phyloP scores from a whole-genome alignment of 176 grass and related monocot species.

The Chloris gayana region DNA sequence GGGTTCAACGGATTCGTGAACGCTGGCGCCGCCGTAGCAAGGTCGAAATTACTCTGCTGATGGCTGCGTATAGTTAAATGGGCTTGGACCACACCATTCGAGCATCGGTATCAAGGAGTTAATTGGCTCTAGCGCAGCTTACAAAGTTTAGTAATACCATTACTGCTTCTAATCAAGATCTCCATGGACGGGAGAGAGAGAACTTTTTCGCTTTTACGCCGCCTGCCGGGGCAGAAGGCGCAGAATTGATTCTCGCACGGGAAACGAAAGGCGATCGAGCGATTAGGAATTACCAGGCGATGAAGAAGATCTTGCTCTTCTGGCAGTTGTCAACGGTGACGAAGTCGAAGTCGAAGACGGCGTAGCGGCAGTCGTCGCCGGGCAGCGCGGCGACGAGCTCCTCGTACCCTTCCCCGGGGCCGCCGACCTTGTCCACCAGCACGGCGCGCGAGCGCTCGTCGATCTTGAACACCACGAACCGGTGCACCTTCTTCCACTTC shows the following conservation, averaged over 20 bases:
- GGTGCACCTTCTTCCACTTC: conserved; percentile 92
- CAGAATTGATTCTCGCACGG: background rate
- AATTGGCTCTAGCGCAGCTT: background rate
- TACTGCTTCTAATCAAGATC: background rate
- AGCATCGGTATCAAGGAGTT: background rate
- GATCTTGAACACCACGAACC: conserved; percentile 98
- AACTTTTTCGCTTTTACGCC: background rate
- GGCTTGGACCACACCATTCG: background rate
- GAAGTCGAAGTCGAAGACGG: conserved; percentile 98
- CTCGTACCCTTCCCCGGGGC: conserved; percentile 80
- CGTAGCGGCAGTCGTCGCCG: conserved; percentile 92
- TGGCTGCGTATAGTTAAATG: background rate
- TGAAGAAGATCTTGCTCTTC: conserved; percentile 99
- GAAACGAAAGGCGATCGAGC: background rate
- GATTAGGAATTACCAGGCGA: conserved; percentile 54
- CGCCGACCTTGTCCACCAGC: conserved; percentile 86
- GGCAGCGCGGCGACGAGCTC: conserved; percentile 84
- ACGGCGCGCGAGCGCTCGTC: conserved; percentile 85
- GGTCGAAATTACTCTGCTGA: background rate
- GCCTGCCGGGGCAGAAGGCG: too few relatives aligned
- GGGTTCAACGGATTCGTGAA: background rate
- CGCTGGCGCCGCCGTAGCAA: background rate
- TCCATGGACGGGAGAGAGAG: background rate
- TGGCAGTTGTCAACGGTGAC: conserved; percentile 93
- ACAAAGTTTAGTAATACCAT: background rate